A percentile compares a stretch with the other conserved stretches of the same genome.
These are phyloP conservation scores for Chrysosporium queenslandicum DNA, from an alignment of 2,329 filamentous ascomycete genomes.

Conservation along the genomic window DNA sequence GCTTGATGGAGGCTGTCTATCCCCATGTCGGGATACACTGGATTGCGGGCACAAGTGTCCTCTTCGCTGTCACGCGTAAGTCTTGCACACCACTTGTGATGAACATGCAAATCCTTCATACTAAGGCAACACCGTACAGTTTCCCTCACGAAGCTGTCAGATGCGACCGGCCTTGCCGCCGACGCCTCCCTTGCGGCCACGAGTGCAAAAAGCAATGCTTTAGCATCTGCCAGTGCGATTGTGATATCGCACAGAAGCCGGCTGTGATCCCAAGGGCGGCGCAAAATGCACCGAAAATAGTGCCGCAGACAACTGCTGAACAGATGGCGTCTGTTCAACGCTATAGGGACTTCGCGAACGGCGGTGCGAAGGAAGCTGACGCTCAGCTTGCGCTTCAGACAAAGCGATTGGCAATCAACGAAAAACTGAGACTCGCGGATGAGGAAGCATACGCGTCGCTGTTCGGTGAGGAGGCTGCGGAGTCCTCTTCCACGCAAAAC, in stretches of 20 bases:
- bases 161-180: conserved; percentile 29
- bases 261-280: not conserved
- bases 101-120: not conserved
- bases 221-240: conserved; percentile 27
- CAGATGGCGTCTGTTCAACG: conserved; percentile 15
- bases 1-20: conserved; percentile 45
- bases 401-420: conserved; percentile 12
- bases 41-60: conserved; percentile 46
- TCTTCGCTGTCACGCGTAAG: conserved; percentile 45
- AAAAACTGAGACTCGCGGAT: conserved; percentile 16
- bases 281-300: not conserved
- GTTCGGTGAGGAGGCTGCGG: conserved; percentile 14
- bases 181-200: conserved; percentile 32
- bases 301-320: conserved; percentile 1
- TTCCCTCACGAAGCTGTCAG: conserved; percentile 32
- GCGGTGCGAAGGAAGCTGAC: conserved; percentile 25
- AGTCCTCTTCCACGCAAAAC: not conserved
- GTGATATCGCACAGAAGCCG: conserved; percentile 8
- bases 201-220: conserved; percentile 28
- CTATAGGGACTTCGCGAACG: conserved; percentile 26
- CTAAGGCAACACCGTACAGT: conserved; percentile 18
- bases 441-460: conserved; percentile 17
- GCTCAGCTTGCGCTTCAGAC: conserved; percentile 18
- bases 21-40: conserved; percentile 37
- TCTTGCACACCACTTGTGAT: conserved; percentile 7